A percentile compares a stretch with the other conserved stretches of the same genome.
These are phyloP conservation scores for Juglanconis sp. DNA, from an alignment of 2,329 filamentous ascomycete species.

Conservation along the genomic window DNA sequence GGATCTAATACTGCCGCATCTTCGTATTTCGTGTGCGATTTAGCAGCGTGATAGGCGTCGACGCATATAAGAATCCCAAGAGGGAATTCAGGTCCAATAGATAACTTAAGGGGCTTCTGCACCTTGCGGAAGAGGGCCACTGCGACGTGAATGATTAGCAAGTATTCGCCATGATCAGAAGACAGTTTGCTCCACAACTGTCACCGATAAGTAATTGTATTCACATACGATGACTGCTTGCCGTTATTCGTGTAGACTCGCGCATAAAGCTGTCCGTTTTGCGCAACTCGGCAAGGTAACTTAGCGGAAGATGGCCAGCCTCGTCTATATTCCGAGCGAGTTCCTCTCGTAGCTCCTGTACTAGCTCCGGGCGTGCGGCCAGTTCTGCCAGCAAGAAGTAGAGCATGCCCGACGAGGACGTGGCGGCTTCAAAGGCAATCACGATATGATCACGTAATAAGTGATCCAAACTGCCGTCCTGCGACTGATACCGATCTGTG, in stretches of 20 bases:
- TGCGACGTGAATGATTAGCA: background rate
- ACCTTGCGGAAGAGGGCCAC: background rate
- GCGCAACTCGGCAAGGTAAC: background rate
- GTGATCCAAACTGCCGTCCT: constrained; percentile 6
- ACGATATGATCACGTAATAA: constrained; percentile 16
- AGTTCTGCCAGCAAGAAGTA: constrained; percentile 18
- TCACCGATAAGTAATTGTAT: too few species aligned
- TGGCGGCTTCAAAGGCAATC: constrained; percentile 18
- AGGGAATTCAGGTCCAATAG: background rate
- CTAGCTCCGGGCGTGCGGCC: constrained; percentile 7
- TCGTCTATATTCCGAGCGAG: background rate
- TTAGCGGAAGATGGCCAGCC: background rate
- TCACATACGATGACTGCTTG: background rate
- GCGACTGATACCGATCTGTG: background rate
- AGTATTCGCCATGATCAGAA: background rate
- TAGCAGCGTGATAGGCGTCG: background rate
- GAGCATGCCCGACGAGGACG: constrained; percentile 8
- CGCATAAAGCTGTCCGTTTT: constrained; percentile 6
- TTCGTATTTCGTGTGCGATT: background rate
- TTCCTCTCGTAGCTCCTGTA: constrained; percentile 16
- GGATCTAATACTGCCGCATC: background rate
- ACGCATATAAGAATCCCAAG: constrained; percentile 1
- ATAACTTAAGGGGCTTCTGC: background rate
- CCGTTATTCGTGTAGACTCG: background rate
- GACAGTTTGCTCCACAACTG: background rate